These are phyloP conservation scores for Schoenoplectus tabernaemontani DNA, from an alignment of 202 grass and related monocot genomes.

Conservation along the genomic window DNA sequence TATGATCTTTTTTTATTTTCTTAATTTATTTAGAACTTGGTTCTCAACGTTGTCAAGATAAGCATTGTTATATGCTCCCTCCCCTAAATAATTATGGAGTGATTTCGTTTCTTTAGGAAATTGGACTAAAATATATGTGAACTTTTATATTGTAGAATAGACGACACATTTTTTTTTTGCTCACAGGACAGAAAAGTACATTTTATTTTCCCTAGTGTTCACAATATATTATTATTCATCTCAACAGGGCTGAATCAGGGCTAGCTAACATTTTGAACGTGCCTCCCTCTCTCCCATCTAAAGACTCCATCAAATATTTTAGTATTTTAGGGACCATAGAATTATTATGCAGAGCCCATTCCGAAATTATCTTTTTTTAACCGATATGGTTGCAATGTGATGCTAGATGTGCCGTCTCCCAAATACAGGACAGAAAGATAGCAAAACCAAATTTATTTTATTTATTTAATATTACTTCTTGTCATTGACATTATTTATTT, in stretches of 20 bases:
- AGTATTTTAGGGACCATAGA: neutral
- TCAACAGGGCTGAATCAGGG: neutral
- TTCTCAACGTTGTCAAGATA: neutral
- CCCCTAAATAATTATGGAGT: too few relatives aligned
- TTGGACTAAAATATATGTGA: too few relatives aligned
- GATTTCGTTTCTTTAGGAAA: too few relatives aligned
- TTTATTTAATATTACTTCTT: neutral
- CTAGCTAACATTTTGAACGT: neutral
- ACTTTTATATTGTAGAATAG: too few relatives aligned
- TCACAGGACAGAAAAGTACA: too few relatives aligned
- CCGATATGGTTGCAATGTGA: neutral
- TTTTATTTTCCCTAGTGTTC: too few relatives aligned
- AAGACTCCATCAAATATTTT: neutral
- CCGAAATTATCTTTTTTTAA: too few relatives aligned
- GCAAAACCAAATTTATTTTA: neutral
- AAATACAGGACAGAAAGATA: neutral
- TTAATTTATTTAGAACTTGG: neutral
- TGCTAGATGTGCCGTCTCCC: neutral
- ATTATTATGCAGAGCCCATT: neutral
- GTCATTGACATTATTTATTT: neutral
- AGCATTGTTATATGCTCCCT: too few relatives aligned
- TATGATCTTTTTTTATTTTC: neutral
- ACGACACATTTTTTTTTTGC: too few relatives aligned
- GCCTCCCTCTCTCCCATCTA: neutral
- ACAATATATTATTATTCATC: neutral